A percentile compares a stretch with the other conserved stretches of the same genome.
Conservation (phyloP, 306 rosid species). For the Trifolium pratense region DNA sequence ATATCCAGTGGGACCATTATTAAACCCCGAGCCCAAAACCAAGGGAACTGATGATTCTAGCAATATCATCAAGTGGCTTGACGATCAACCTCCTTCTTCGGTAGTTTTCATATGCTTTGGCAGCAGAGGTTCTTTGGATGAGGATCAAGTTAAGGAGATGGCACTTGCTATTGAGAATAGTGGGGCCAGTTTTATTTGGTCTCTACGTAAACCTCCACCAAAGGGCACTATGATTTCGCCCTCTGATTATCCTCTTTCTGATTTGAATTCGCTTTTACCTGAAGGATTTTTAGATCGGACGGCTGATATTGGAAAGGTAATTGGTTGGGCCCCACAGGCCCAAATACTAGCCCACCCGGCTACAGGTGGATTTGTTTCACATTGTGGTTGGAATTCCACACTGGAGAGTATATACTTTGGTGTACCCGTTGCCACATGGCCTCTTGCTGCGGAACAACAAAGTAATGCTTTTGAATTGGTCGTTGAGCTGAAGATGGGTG, state of each 20-base stretch:
- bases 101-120: slow-evolving; percentile 63
- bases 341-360: slow-evolving; percentile 51
- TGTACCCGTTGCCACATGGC: slow-evolving; percentile 62
- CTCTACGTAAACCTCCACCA: slow-evolving; percentile 45
- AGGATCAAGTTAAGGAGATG: slow-evolving; percentile 40
- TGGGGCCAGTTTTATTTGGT: slow-evolving; percentile 40
- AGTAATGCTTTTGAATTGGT: slow-evolving; percentile 51
- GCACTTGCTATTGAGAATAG: slow-evolving; percentile 41
- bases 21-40: slow-evolving; percentile 24
- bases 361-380: slow-evolving; percentile 53
- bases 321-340: slow-evolving; percentile 64
- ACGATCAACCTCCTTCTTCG: slow-evolving; percentile 58
- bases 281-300: slow-evolving; percentile 59
- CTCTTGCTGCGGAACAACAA: slow-evolving; percentile 52
- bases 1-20: slow-evolving; percentile 60
- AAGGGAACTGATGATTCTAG: background rate
- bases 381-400: slow-evolving; percentile 70
- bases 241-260: background rate
- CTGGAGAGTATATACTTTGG: slow-evolving; percentile 37
- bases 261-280: slow-evolving; percentile 25
- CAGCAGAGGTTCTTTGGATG: slow-evolving; percentile 29
- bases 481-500: slow-evolving; percentile 46
- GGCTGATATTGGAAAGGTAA: slow-evolving; percentile 40
- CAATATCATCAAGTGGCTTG: slow-evolving; percentile 62
- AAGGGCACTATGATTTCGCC: background rate